phyloP scores from a whole-genome alignment of 305 asterid genomes.

The Nicotiana rustica region DNA sequence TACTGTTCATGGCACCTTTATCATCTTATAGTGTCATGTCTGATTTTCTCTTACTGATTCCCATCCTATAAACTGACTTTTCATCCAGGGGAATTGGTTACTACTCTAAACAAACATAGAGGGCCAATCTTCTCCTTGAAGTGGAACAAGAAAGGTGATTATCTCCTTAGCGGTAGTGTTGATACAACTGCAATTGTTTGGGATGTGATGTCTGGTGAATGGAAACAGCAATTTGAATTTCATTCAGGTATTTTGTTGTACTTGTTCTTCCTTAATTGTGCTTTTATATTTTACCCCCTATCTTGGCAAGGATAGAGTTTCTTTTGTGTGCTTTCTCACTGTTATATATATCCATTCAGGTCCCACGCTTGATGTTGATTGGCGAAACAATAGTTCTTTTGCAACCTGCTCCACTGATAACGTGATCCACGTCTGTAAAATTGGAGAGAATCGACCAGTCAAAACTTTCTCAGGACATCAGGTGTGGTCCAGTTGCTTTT shows the following conservation, averaged over 20 bases:
- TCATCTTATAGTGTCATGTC: neutral
- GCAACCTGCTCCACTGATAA: conserved; percentile 86
- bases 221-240: conserved; percentile 88
- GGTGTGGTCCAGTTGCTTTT: conserved; percentile 47
- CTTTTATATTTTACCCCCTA: conserved; percentile 8
- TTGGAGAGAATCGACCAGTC: conserved; percentile 82
- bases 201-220: conserved; percentile 87
- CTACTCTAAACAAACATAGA: conserved; percentile 81
- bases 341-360: conserved; percentile 48
- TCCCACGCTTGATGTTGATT: conserved; percentile 92
- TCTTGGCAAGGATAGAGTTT: conserved; percentile 9
- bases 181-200: conserved; percentile 95
- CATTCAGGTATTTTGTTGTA: conserved; percentile 65
- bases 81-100: conserved; percentile 76
- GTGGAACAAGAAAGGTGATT: conserved; percentile 98
- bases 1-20: neutral
- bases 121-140: conserved; percentile 92
- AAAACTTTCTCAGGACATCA: conserved; percentile 84
- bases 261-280: conserved; percentile 22
- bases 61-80: conserved; percentile 29
- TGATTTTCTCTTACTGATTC: neutral
- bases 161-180: conserved; percentile 89
- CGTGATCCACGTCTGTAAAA: conserved; percentile 88
- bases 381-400: conserved; percentile 82
- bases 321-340: neutral